Evolutionary conservation across 2,329 filamentous ascomycete genomes (phyloP), one percentile per base, ranked within the genome.

Genomic region (Colletotrichum abscissum): DNA sequence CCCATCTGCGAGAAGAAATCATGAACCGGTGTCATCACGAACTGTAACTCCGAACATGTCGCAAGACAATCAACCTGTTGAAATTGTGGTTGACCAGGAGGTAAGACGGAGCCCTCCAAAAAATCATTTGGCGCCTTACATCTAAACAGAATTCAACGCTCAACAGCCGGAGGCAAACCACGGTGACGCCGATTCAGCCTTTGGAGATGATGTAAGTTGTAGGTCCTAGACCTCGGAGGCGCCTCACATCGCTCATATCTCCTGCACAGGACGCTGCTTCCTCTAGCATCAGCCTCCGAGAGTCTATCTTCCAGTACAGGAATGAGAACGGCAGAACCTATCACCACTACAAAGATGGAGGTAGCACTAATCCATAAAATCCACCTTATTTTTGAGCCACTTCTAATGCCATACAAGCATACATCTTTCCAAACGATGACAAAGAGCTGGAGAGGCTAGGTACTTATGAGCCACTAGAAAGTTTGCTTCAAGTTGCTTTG

Each of bases 371-470:
- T 38, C 5, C 35, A 5, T 14, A 38, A 14, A 5, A 38, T 38
- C 12, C 14, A 16, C 12, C 14, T 5, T 14, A 16, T 38, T 14
- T 11, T 14, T 14, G 12, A 14, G 35, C 35, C 12, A 38, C 35
- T 38, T n/a, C 38, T 58, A 16, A 26, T 26, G 5, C 9, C 24
- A 16, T 2, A 14, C 1, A 4, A 72, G 65, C 67, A 56, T 73
- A 69, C 38, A 52, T 58, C 2, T 9, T 73, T 9, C 69, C 73
- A 7, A 74, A 73, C 3, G 73, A 73, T 22, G 42, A 72, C 7
- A 33, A 33, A 14, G 69, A 73, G 26, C 30, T 54, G 1, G 73
- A 74, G 7, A 67, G 69, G 3, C 28, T 69, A 5, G 69, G 65
- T 67, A 35, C 7, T 8, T n/a, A 46, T 22, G n/a, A 46, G 16